Evolutionary conservation across 768 basidiomycete genomes (phyloP), one percentile per base, ranked within the genome.

Genomic region (Collybia sp.): DNA sequence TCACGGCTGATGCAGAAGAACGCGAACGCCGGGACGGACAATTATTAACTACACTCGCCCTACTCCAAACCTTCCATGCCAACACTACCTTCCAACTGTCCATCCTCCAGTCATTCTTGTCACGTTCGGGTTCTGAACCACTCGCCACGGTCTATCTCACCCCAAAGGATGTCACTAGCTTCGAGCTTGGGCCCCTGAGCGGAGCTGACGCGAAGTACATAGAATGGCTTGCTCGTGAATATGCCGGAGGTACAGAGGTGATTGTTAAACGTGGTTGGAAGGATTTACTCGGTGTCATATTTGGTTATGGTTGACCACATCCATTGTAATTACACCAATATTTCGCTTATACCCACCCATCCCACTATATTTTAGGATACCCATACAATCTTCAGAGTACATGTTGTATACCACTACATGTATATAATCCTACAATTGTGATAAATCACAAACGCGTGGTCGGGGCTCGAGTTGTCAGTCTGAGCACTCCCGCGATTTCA

Each of bases 141-240:
- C 5, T 43, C 30, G 31, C 44, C 12, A 60, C 76, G 36, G 64
- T 81, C 10, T 56, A 57, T 20, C 61, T 90, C 13, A 71, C 75
- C 1, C 78, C 86, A 10, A 79, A 73, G 53, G 85, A 88, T 48
- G 67, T 91, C 6, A 44, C 79, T 10, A 68, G 78, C 12, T 82
- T 92, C 40, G 86, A 86, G 58, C 73, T 92, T 0, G 83, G 87
- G 1, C 82, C 88, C 6, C 63, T 88, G 47, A 92, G 88, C 56
- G 65, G 70, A 4, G 57, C 82, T 40, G 89, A 92, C 50, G 82
- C 74, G n/a, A 71, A 69, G 36, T 91, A 90, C 58, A 65, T 90
- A 30, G 86, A 88, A 58, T 91, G 87, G 86, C 67, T 93, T 13
- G 77, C 72, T 1, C 72, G 73, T 42, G 84, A 87, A 61, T 86